Conservation (phyloP, 164 flowering plant genomes). For the Tetrastigma voinierianum region DNA sequence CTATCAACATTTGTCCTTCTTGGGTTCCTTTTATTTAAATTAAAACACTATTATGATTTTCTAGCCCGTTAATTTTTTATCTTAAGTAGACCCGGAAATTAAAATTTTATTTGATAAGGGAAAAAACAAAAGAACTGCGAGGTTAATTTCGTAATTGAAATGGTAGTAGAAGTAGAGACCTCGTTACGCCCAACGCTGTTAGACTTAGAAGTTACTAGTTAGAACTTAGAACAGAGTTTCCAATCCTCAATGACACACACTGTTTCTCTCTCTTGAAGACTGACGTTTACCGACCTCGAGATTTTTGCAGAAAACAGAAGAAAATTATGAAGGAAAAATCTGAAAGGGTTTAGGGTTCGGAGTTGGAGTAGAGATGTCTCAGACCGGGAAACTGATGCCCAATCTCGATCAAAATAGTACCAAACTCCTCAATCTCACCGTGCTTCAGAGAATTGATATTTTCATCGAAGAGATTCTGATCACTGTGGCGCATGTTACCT, state of each 20-base stretch:
- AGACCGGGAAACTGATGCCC: conserved; percentile 72
- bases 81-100: too few species aligned
- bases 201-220: too few species aligned
- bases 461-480: conserved; percentile 81
- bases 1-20: too few species aligned
- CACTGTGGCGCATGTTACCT: conserved; percentile 90
- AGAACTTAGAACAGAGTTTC: neutral
- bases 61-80: too few species aligned
- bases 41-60: too few species aligned
- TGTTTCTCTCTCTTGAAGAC: conserved; percentile 1
- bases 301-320: conserved; percentile 7
- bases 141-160: too few species aligned
- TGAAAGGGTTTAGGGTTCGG: conserved; percentile 17
- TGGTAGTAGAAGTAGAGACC: too few species aligned
- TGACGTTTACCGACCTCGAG: neutral
- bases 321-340: conserved; percentile 4
- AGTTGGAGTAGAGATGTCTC: conserved; percentile 43
- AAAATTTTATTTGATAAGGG: too few species aligned
- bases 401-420: conserved; percentile 84
- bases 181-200: too few species aligned
- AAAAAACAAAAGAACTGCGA: too few species aligned
- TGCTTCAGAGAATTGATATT: conserved; percentile 85
- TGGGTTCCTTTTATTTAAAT: too few species aligned
- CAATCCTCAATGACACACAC: neutral
- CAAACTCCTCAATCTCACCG: conserved; percentile 82